phyloP scores from a whole-genome alignment of 2,329 filamentous ascomycete genomes.

The Thielaviopsis euricoi region DNA sequence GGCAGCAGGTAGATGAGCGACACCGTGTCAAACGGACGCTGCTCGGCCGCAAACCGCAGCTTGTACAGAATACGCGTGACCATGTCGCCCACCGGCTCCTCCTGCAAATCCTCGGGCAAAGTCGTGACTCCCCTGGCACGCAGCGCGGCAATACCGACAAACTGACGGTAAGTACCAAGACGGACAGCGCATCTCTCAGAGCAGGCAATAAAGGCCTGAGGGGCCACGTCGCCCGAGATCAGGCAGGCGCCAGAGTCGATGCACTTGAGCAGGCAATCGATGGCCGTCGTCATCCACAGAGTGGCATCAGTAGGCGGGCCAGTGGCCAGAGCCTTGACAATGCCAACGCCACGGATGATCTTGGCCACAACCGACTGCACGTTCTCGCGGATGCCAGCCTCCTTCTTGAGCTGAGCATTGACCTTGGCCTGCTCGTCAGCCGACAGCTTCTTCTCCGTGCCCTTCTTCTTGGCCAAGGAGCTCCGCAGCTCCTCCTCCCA shows the following conservation, averaged over 20 bases:
- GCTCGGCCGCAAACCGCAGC: constrained; percentile 76
- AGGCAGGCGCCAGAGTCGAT: constrained; percentile 69
- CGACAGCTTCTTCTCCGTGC: constrained; percentile 77
- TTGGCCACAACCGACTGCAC: constrained; percentile 53
- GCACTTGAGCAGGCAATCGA: constrained; percentile 53
- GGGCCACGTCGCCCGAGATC: constrained; percentile 64
- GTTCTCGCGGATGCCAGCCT: constrained; percentile 59
- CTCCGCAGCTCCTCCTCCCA: constrained; percentile 88
- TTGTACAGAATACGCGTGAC: constrained; percentile 82
- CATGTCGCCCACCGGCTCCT: constrained; percentile 70
- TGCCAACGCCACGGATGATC: constrained; percentile 68
- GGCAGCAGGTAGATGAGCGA: constrained; percentile 80
- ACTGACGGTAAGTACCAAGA: constrained; percentile 60
- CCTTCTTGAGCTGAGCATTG: constrained; percentile 78
- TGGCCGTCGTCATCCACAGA: constrained; percentile 72
- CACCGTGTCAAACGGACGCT: constrained; percentile 80
- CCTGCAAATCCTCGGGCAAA: constrained; percentile 52
- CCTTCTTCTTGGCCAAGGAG: constrained; percentile 86
- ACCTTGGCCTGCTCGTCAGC: constrained; percentile 81
- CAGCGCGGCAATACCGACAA: constrained; percentile 75
- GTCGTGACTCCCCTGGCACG: constrained; percentile 60
- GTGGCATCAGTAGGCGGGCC: constrained; percentile 81
- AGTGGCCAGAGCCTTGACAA: constrained; percentile 64
- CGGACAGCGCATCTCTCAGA: constrained; percentile 58
- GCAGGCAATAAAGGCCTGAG: constrained; percentile 63